phyloP scores from a whole-genome alignment of 1,284 basidiomycete genomes.

The Microbotryum lychnidis-dioicae region DNA sequence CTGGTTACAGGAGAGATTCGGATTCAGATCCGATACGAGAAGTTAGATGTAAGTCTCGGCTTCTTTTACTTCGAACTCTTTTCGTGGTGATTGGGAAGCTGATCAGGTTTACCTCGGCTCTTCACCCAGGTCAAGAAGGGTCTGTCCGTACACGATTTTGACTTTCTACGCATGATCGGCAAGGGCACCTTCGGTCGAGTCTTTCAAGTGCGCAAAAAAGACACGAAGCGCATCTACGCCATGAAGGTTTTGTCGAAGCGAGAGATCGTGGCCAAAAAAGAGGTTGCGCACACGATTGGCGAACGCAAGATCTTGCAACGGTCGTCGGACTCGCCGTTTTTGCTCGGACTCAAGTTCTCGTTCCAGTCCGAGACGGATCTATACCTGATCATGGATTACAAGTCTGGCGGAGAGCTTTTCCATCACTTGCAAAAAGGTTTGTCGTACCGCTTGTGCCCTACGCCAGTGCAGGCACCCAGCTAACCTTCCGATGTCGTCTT shows the following conservation, averaged over 20 bases:
- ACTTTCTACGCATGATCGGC: conserved; percentile 97
- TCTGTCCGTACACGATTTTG: conserved; percentile 62
- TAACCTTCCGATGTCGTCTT: too few species aligned
- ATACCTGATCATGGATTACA: conserved; percentile 98
- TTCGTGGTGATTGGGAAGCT: neutral
- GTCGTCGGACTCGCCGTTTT: conserved; percentile 88
- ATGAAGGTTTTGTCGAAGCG: conserved; percentile 99
- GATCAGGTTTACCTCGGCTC: neutral
- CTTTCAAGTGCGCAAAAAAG: conserved; percentile 95
- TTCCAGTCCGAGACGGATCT: conserved; percentile 96
- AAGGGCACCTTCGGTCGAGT: conserved; percentile 98
- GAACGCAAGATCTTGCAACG: conserved; percentile 97
- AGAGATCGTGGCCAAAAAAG: conserved; percentile 98
- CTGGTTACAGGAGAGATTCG: conserved; percentile 84
- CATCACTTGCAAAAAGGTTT: conserved; percentile 78
- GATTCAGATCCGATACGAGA: conserved; percentile 88
- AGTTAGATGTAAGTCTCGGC: conserved; percentile 62
- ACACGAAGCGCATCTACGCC: conserved; percentile 97
- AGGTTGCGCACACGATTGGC: conserved; percentile 98
- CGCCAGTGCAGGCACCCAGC: too few species aligned
- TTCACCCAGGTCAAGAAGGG: conserved; percentile 33
- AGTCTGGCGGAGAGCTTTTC: conserved; percentile 95
- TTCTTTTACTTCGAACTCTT: conserved; percentile 21
- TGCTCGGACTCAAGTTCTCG: conserved; percentile 95
- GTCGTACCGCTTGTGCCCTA: too few species aligned